A percentile compares a stretch with the other conserved stretches of the same genome.
phyloP scores from a whole-genome alignment of 805 yeast species.

The Spathaspora girioi region DNA sequence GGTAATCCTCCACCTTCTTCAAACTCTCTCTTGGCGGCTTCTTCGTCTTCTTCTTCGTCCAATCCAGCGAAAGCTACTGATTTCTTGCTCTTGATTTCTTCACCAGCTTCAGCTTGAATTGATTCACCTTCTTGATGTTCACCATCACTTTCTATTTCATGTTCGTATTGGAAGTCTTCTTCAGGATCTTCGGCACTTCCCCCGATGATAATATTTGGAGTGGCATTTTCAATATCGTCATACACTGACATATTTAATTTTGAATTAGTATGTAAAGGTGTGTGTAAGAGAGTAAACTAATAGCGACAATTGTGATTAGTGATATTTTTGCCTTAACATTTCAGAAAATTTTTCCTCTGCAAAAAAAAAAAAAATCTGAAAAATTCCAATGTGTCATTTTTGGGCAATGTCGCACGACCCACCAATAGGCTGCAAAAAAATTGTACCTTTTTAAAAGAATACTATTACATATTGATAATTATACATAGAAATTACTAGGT shows the following conservation, averaged over 20 bases:
- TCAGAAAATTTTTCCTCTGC: neutral
- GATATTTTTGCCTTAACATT: neutral
- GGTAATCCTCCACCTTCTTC: constrained; percentile 99
- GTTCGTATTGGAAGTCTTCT: constrained; percentile 49
- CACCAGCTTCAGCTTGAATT: constrained; percentile 4
- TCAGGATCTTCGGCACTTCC: constrained; percentile 38
- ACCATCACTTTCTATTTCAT: constrained; percentile 43
- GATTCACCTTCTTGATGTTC: constrained; percentile 39
- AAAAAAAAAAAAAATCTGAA: constrained; percentile 3
- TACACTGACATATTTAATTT: constrained; percentile 46
- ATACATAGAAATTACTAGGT: neutral
- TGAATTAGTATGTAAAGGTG: neutral
- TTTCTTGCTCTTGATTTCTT: constrained; percentile 49
- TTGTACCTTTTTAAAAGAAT: neutral
- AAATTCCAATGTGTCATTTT: constrained; percentile 1
- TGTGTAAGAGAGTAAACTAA: no score
- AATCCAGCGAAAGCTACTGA: constrained; percentile 80
- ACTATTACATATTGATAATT: neutral
- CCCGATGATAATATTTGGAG: constrained; percentile 80
- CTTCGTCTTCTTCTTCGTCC: constrained; percentile 67
- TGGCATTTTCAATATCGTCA: constrained; percentile 78
- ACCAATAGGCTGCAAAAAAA: neutral
- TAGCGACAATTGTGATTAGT: neutral
- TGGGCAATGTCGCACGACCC: neutral
- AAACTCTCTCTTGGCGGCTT: constrained; percentile 75